Evolutionary conservation across 2,329 filamentous ascomycete species (phyloP).

Genomic region (Verticillium zaregamsianum): DNA sequence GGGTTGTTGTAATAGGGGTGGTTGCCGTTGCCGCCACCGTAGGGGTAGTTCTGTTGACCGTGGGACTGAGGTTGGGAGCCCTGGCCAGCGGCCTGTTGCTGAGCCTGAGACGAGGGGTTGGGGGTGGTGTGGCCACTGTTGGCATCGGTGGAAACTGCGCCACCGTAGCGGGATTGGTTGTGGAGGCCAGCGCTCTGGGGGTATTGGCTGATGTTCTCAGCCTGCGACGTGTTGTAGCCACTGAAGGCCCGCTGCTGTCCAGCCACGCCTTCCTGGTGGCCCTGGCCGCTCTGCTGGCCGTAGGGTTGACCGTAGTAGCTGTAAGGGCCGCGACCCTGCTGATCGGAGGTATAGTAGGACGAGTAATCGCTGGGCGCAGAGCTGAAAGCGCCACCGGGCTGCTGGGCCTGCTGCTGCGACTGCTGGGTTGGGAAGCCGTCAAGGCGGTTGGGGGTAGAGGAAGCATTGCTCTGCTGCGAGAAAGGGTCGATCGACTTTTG

Average conservation of each 20-base stretch:
- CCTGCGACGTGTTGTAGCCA: constrained; percentile 66
- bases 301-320: constrained; percentile 67
- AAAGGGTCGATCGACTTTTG: constrained; percentile 90
- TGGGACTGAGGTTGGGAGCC: constrained; percentile 40
- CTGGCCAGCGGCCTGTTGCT: constrained; percentile 33
- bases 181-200: constrained; percentile 65
- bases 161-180: constrained; percentile 54
- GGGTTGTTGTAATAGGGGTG: constrained; percentile 60
- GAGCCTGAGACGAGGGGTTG: constrained; percentile 64
- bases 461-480: constrained; percentile 61
- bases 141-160: constrained; percentile 57
- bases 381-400: constrained; percentile 63
- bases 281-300: constrained; percentile 52
- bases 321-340: constrained; percentile 68
- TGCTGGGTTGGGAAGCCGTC: constrained; percentile 59
- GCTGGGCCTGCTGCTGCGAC: constrained; percentile 46
- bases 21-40: constrained; percentile 28
- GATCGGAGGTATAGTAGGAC: constrained; percentile 79
- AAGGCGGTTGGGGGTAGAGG: constrained; percentile 47
- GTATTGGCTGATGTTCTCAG: constrained; percentile 63
- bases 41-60: constrained; percentile 45
- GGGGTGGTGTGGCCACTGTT: constrained; percentile 90
- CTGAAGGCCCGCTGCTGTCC: constrained; percentile 72
- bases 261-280: constrained; percentile 68
- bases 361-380: constrained; percentile 77